phyloP scores from a whole-genome alignment of 1,284 basidiomycete genomes.

The Gomphus bonarii region DNA sequence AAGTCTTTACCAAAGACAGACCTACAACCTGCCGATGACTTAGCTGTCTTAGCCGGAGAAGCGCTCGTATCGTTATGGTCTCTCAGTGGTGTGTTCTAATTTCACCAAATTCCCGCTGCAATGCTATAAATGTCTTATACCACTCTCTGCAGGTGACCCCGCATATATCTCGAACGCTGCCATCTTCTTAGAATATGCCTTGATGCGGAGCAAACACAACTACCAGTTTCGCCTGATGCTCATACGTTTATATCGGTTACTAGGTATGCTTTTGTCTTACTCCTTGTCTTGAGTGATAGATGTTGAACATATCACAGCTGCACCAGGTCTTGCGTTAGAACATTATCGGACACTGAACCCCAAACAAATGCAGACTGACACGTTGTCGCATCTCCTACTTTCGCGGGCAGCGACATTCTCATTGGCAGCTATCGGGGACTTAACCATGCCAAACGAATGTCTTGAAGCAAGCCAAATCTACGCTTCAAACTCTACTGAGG shows the following conservation, averaged over 20 bases:
- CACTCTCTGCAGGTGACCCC: slow-evolving; percentile 30
- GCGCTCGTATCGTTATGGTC: slow-evolving; percentile 57
- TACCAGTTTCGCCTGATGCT: slow-evolving; percentile 68
- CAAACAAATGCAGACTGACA: slow-evolving; percentile 80
- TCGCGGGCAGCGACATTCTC: slow-evolving; percentile 75
- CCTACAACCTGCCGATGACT: slow-evolving; percentile 80
- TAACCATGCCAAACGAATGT: slow-evolving; percentile 62
- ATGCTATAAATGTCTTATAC: slow-evolving; percentile 11
- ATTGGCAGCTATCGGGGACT: slow-evolving; percentile 56
- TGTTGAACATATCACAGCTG: slow-evolving; percentile 32
- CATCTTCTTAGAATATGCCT: slow-evolving; percentile 60
- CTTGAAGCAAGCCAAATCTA: slow-evolving; percentile 72
- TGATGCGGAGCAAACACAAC: slow-evolving; percentile 63
- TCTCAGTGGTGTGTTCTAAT: slow-evolving; percentile 17
- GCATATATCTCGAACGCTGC: slow-evolving; percentile 53
- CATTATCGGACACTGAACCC: slow-evolving; percentile 68
- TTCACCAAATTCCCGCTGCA: neutral
- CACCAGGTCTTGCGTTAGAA: slow-evolving; percentile 56
- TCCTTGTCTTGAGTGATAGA: neutral
- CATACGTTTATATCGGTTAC: slow-evolving; percentile 66
- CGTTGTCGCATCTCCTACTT: slow-evolving; percentile 70
- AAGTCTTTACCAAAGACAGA: slow-evolving; percentile 61
- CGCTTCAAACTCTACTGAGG: slow-evolving; percentile 65
- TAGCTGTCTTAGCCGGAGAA: slow-evolving; percentile 66
- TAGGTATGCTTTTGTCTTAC: slow-evolving; percentile 38